Percentiles rank a stretch among this genome's conserved stretches.
Evolutionary conservation across 106 monocot species (phyloP).

Genomic region (Allium cepa): DNA sequence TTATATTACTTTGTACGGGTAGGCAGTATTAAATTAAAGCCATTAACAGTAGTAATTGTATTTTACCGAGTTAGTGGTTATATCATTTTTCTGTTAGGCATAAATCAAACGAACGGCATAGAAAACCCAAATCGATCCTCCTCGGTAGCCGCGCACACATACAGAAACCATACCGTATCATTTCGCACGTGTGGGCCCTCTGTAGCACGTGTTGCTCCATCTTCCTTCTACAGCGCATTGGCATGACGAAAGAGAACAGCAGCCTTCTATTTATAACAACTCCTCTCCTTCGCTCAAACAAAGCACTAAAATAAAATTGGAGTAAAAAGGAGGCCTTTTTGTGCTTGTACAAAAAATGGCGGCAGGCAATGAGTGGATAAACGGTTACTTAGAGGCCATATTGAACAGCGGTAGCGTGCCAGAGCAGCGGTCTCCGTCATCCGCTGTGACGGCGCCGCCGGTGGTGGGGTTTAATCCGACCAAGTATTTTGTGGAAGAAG

Average conservation of each 20-base stretch:
- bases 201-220: background rate
- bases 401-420: slow-evolving; percentile 44
- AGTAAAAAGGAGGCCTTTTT: background rate
- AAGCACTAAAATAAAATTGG: too few relatives aligned
- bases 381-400: slow-evolving; percentile 91
- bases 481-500: slow-evolving; percentile 90
- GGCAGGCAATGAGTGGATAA: slow-evolving; percentile 92
- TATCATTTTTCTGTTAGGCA: too few relatives aligned
- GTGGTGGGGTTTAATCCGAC: slow-evolving; percentile 57
- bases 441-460: slow-evolving; percentile 6
- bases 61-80: too few relatives aligned
- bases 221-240: background rate
- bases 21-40: too few relatives aligned
- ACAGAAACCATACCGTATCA: too few relatives aligned
- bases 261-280: background rate
- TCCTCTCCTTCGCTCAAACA: background rate
- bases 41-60: too few relatives aligned
- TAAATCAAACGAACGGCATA: too few relatives aligned
- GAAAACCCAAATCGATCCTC: background rate
- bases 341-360: slow-evolving; percentile 22
- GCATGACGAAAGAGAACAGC: background rate
- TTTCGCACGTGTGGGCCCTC: background rate
- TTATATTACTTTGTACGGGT: too few relatives aligned
- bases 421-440: background rate
- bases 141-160: background rate